Evolutionary conservation across 2,329 filamentous ascomycete species (phyloP).

Genomic region (Verticillium isaacii): DNA sequence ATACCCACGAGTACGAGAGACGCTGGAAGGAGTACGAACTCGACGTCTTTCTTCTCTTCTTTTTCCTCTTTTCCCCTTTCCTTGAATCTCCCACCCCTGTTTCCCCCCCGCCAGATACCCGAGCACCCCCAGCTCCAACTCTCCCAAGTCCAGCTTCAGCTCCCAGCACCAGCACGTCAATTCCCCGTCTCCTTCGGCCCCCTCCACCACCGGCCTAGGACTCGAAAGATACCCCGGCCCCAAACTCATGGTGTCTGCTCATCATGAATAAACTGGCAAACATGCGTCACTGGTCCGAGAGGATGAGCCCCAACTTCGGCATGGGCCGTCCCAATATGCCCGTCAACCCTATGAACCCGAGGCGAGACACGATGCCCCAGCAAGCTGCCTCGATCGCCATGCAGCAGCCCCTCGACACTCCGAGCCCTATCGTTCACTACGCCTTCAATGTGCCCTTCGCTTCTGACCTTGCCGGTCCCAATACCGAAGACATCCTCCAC

Average conservation of each 20-base stretch:
- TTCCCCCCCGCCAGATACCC: conserved; percentile 18
- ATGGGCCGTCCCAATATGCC: conserved; percentile 56
- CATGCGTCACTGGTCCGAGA: conserved; percentile 68
- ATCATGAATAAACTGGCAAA: conserved; percentile 68
- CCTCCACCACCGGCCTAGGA: background rate
- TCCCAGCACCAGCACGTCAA: background rate
- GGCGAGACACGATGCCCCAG: conserved; percentile 50
- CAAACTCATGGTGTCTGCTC: conserved; percentile 14
- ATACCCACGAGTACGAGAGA: conserved; percentile 14
- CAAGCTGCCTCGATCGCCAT: conserved; percentile 56
- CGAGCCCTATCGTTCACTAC: conserved; percentile 65
- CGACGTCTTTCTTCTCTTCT: conserved; percentile 21
- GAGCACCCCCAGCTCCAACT: conserved; percentile 20
- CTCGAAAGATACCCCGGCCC: background rate
- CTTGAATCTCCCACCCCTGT: conserved; percentile 7
- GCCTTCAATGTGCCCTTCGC: conserved; percentile 97
- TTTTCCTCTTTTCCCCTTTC: conserved; percentile 17
- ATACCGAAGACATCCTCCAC: conserved; percentile 91
- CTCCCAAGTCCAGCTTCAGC: conserved; percentile 9
- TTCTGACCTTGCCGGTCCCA: conserved; percentile 85
- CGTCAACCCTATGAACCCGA: conserved; percentile 51
- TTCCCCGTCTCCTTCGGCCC: background rate
- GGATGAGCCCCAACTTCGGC: conserved; percentile 64
- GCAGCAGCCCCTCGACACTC: conserved; percentile 64
- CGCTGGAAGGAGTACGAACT: conserved; percentile 4